Conservation (phyloP, 139 green algal species). For the Closterium sp. region DNA sequence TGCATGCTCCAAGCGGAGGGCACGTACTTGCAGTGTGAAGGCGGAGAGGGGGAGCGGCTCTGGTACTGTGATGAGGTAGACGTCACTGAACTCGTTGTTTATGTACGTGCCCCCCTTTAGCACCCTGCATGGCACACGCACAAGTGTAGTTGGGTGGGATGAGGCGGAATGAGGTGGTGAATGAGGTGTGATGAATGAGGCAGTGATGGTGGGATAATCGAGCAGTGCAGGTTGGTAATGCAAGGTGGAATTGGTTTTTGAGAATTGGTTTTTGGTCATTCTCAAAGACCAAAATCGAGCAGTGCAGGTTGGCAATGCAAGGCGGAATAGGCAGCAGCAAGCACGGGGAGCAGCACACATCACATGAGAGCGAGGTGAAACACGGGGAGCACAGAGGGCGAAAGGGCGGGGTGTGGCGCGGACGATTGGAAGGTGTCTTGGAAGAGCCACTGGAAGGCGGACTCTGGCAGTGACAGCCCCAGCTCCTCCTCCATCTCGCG, state of each 20-base stretch:
- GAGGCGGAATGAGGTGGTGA: background rate
- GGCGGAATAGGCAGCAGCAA: too few relatives aligned
- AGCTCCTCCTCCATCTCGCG: conserved; percentile 49
- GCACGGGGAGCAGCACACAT: too few relatives aligned
- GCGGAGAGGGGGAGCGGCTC: conserved; percentile 37
- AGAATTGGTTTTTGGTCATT: too few relatives aligned
- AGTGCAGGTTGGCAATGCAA: too few relatives aligned
- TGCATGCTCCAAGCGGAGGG: too few relatives aligned
- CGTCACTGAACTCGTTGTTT: conserved; percentile 55
- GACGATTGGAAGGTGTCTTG: conserved; percentile 2
- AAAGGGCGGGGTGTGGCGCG: background rate
- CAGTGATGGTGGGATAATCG: too few relatives aligned
- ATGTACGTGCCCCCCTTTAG: conserved; percentile 35
- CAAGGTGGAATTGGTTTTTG: too few relatives aligned
- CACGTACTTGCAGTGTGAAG: conserved; percentile 48
- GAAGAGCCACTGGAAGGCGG: conserved; percentile 39
- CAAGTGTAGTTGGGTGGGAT: too few relatives aligned
- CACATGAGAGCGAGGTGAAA: too few relatives aligned
- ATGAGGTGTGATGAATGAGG: too few relatives aligned
- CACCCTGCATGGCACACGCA: background rate
- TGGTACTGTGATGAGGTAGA: conserved; percentile 47
- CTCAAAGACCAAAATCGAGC: too few relatives aligned
- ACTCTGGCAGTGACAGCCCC: conserved; percentile 32
- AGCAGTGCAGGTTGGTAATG: too few relatives aligned
- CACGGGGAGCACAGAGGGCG: background rate